Conservation (phyloP, 257 asterid genomes). For the Lantana camara region DNA sequence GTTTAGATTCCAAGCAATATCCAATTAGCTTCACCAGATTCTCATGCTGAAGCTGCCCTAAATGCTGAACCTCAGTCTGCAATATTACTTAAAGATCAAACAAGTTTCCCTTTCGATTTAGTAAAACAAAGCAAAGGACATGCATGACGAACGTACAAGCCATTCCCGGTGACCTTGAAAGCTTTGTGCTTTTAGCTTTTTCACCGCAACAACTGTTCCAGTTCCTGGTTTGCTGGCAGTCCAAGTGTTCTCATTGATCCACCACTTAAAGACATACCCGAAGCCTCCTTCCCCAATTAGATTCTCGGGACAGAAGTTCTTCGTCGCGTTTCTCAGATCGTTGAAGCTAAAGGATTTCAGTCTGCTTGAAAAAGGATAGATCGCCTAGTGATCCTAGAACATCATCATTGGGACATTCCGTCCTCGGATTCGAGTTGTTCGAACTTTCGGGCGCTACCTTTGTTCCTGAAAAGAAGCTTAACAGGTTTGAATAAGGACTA, state of each 20-base stretch:
- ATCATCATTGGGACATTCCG: background rate
- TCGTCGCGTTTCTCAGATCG: conserved; percentile 68
- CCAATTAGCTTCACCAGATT: conserved; percentile 78
- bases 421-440: conserved; percentile 22
- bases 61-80: conserved; percentile 69
- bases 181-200: conserved; percentile 62
- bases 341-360: conserved; percentile 62
- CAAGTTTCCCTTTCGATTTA: background rate
- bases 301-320: conserved; percentile 59
- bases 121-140: background rate
- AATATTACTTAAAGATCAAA: conserved; percentile 1
- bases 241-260: conserved; percentile 59
- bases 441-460: conserved; percentile 37
- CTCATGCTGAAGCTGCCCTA: conserved; percentile 62
- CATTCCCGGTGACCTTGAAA: conserved; percentile 82
- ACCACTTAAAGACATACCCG: conserved; percentile 77
- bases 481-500: background rate
- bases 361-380: conserved; percentile 37
- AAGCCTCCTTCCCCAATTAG: conserved; percentile 87
- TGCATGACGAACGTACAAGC: conserved; percentile 58
- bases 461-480: conserved; percentile 33
- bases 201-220: conserved; percentile 76
- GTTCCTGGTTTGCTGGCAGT: conserved; percentile 59
- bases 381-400: conserved; percentile 31
- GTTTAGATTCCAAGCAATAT: conserved; percentile 65